Base-by-base conservation (phyloP, 805 yeast species). In the Saturnispora saitoi region DNA sequence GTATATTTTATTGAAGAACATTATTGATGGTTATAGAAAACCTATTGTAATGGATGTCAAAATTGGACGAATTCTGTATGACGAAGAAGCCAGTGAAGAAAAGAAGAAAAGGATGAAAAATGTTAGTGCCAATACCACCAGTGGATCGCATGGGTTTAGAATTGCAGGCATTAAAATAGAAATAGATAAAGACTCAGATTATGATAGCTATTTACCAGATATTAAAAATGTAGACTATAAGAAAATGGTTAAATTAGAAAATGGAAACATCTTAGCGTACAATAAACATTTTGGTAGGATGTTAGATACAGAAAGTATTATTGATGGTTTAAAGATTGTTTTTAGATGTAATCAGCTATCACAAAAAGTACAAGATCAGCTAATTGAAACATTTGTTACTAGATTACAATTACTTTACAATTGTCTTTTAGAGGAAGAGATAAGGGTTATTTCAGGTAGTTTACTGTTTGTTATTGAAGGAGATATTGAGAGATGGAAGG, bases 21-120 rank as follows among this genome's bases (percentile, higher is more conserved):
- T 83, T 3, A 67, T 84, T 28, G 61, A 73, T 48, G 87, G 87
- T 0, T 85, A 72, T 59, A 59, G 44, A 4, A 65, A 69, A 42
- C 97, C 98, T 0, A 76, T 84, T 48, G 73, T 93, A 2, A 58
- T 91, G 53, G 99, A 91, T 62, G 77, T 91, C 42, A 91, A 91
- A 61, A 69, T 91, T 3, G 99, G 99, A 0, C 64, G 78, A 5
- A 59, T 72, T 9, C 66, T 91, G 32, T 79, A 83, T 56, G 98
- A 91, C 63, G 77, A 72, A 5, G 55, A 58, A 12, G 79, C 86
- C 1, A 52, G 76, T 3, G 60, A 55, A 0, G 95, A 79, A 28
- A 91, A 93, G 58, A 70, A 65, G 14, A 65, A 65, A 44, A 63
- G 98, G 38, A 66, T 91, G 58, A 67, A 65, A 28, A 65, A 71